These are phyloP conservation scores for Cladosporium phlei DNA, from an alignment of 2,329 filamentous ascomycete genomes.

Conservation along the genomic window DNA sequence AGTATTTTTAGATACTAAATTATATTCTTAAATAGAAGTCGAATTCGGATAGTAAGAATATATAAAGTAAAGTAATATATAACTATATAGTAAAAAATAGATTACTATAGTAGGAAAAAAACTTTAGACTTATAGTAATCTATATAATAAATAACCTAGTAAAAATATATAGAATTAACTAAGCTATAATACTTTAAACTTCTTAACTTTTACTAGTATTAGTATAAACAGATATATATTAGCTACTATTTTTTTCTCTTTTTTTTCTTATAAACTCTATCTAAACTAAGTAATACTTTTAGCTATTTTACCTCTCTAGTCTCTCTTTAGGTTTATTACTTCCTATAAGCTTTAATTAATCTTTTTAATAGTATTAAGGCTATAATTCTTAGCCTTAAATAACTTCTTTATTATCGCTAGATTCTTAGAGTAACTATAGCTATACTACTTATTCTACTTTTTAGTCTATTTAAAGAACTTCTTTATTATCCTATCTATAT, in stretches of 20 bases:
- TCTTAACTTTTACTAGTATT: neutral
- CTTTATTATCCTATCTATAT: neutral
- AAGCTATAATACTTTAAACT: neutral
- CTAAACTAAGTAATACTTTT: no score
- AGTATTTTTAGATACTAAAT: no score
- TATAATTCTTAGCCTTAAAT: neutral
- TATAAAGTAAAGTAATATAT: neutral
- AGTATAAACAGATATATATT: neutral
- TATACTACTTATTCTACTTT: neutral
- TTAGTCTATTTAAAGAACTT: neutral
- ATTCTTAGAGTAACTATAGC: neutral
- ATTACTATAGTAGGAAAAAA: neutral
- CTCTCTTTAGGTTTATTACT: neutral
- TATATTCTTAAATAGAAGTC: neutral
- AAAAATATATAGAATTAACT: neutral
- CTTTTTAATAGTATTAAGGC: neutral
- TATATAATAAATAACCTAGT: neutral
- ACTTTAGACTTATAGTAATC: neutral
- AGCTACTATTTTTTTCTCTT: neutral
- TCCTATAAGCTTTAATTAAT: neutral
- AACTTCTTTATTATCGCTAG: neutral
- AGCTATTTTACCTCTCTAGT: no score
- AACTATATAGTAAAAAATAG: neutral
- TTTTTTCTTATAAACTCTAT: no score
- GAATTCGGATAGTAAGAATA: neutral